These are phyloP conservation scores for Sporobolomyces roseus DNA, from an alignment of 768 basidiomycete genomes.

Conservation along the genomic window DNA sequence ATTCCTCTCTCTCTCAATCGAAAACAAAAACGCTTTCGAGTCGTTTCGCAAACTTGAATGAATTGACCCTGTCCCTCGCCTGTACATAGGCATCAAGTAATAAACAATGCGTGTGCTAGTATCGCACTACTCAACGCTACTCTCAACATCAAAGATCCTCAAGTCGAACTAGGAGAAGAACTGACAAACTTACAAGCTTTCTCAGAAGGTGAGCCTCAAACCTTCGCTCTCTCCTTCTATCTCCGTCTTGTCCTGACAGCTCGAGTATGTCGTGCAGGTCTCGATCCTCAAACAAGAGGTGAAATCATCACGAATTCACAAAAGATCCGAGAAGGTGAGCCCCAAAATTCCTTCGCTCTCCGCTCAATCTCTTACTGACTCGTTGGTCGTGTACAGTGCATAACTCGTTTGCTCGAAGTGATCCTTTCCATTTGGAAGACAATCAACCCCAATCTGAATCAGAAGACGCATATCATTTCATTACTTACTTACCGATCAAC, in stretches of 20 bases:
- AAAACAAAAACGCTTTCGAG: background rate
- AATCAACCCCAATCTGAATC: constrained; percentile 55
- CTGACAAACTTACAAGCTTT: constrained; percentile 37
- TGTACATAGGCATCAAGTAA: constrained; percentile 56
- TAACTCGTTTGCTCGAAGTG: constrained; percentile 87
- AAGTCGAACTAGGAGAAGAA: constrained; percentile 37
- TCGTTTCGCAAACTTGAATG: background rate
- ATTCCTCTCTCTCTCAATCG: constrained; percentile 53
- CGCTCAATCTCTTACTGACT: background rate
- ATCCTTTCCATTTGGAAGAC: constrained; percentile 79
- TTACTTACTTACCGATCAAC: constrained; percentile 81
- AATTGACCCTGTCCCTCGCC: background rate
- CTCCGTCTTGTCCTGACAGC: too few relatives aligned
- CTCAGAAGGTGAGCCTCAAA: constrained; percentile 25
- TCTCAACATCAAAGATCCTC: constrained; percentile 30
- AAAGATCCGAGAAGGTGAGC: constrained; percentile 52
- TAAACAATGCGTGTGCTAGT: constrained; percentile 83
- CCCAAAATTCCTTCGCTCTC: background rate
- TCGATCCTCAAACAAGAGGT: constrained; percentile 65
- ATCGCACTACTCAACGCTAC: constrained; percentile 40
- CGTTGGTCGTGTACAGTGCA: constrained; percentile 70
- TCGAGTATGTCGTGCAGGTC: constrained; percentile 56
- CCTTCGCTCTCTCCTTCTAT: too few relatives aligned
- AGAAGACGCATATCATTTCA: constrained; percentile 93
- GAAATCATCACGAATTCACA: constrained; percentile 49